phyloP scores from a whole-genome alignment of 306 rosid genomes.

The Prunus padus region DNA sequence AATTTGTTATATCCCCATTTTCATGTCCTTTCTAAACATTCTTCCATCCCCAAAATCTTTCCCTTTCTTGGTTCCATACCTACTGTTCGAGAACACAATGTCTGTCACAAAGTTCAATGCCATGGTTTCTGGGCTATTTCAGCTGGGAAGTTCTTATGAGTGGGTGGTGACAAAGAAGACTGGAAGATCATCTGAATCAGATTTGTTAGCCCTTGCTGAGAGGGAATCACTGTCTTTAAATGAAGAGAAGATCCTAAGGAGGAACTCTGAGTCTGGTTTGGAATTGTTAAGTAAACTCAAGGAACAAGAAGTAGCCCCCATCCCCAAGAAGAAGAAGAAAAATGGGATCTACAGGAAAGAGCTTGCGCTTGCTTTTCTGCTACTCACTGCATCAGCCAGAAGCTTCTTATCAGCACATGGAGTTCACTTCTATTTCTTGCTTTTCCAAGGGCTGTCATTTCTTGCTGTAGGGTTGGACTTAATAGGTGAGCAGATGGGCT shows the following conservation, averaged over 20 bases:
- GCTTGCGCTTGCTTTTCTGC: constrained; percentile 85
- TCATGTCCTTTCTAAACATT: constrained; percentile 89
- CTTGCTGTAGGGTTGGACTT: constrained; percentile 88
- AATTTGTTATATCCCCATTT: constrained; percentile 82
- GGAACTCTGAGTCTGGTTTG: constrained; percentile 85
- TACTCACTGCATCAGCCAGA: constrained; percentile 91
- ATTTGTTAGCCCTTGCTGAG: constrained; percentile 72
- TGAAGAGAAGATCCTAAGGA: constrained; percentile 74
- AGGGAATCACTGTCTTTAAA: constrained; percentile 64
- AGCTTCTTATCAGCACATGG: constrained; percentile 91
- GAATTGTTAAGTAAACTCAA: constrained; percentile 65
- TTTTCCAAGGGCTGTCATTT: constrained; percentile 92
- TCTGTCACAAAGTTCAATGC: constrained; percentile 99
- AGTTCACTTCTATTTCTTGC: constrained; percentile 92
- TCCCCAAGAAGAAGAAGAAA: constrained; percentile 55
- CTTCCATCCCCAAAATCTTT: constrained; percentile 95
- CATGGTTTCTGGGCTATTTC: constrained; percentile 94
- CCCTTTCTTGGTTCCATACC: constrained; percentile 91
- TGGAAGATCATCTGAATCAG: constrained; percentile 91
- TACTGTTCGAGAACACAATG: constrained; percentile 98
- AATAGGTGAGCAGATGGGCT: constrained; percentile 90
- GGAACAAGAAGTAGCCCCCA: constrained; percentile 37
- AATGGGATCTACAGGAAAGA: constrained; percentile 84
- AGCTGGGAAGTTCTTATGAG: constrained; percentile 93
- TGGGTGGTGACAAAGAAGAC: constrained; percentile 99